Base-by-base conservation (phyloP, 2,329 filamentous ascomycete genomes). In the Chalaropsis ovoidea region DNA sequence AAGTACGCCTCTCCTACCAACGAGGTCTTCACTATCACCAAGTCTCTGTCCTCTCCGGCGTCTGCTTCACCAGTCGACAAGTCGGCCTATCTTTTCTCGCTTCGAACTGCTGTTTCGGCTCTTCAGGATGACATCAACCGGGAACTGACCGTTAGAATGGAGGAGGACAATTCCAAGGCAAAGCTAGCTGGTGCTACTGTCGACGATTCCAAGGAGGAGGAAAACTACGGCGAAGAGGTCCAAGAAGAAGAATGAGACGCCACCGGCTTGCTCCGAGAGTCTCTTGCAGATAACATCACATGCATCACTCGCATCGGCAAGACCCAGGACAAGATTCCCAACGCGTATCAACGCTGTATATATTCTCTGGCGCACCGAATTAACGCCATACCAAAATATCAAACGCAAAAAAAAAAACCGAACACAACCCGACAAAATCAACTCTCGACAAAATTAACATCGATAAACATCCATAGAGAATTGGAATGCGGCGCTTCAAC, bases 171-270 rank as follows among this genome's bases (percentile, higher is more conserved):
- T 27, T 27, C 52, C 10, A 63, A 47, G n/a, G 76, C 77, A 15
- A 67, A 71, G 67, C 61, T 71, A 67, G 49, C 63, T 19, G 71
- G 68, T 62, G 71, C 67, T 60, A 70, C 67, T 8, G 71, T 78
- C 10, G 80, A 84, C 67, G 83, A 86, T 67, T 78, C 74, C 11
- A 80, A 81, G 68, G 84, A 86, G 72, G 88, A 90, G 72, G 84
- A 89, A 71, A 88, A 91, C 72, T 95, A 96, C 73, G 91, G 90
- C 61, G 91, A 95, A 74, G 90, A 95, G 74, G 82, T 86, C 13
- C 85, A 86, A 62, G 86, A 88, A 52, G 86, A 88, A 65, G 82
- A 82, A 64, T 72, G 54, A 58, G 54, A n/a, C 3, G 17, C 7
- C 4, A 10, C 11, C 27, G 24, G 41, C 27, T 35, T 31, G 2